Evolutionary conservation across 1,284 basidiomycete genomes (phyloP), one percentile per base, ranked within the genome.

Genomic region (Trichosporon sp.): DNA sequence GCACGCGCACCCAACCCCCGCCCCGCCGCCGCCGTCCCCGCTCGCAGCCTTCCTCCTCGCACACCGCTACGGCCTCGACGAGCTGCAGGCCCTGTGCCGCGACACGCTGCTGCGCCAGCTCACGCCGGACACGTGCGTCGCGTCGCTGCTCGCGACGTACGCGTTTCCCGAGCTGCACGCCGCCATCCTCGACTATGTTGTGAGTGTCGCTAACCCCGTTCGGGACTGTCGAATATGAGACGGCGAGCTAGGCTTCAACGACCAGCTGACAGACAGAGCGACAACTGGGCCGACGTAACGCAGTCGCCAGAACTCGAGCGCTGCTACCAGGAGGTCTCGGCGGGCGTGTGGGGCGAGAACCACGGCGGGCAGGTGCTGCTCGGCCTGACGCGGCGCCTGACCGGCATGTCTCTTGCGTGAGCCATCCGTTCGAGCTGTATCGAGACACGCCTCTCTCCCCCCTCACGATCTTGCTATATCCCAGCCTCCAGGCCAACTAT

Each of bases 1-100:
- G 2, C 91, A 94, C 81, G 80, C 85, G 1, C 92, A 93, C 76
- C 92, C 91, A 1, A 88, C 89, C 2, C 47, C 53, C 1, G 53
- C 67, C 1, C 72, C 72, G 2, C 82, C 87, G 8, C 76, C 86
- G 2, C 89, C 90, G 1, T 81, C 84, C 2, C 87, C 90, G 23
- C 83, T 95, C 35, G 88, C 90, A 0, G 87, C 93, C 75, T 95
- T 92, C 83, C 88, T 90, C 75, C 86, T 93, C 15, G 90, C 92
- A 11, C 91, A 93, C 83, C 86, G 91, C 44, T 94, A 93, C 79
- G 84, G 85, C 9, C 88, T 93, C 83, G 87, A 87, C 3, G 86
- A 85, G 9, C 85, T 94, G 25, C 88, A 88, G 38, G 77, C 85
- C 12, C 85, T 93, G 8, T 90, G 92, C 1, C 82, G 91, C 67